Conservation (phyloP, 148 eudicot genomes). For the Silene conica region DNA sequence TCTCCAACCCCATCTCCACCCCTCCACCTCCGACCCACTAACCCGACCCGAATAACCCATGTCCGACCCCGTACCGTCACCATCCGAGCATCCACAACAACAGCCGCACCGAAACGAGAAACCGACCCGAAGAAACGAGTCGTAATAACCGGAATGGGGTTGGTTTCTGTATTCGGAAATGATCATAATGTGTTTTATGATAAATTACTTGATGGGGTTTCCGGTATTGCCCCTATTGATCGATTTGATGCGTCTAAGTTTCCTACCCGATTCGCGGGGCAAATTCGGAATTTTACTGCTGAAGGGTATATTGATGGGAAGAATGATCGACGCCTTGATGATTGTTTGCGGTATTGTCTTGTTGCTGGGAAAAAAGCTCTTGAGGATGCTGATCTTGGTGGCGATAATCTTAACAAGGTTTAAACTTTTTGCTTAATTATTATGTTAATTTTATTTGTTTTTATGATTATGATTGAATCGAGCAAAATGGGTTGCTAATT, state of each 20-base stretch:
- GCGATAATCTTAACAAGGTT: constrained; percentile 52
- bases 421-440: no score
- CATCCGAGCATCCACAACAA: constrained; percentile 23
- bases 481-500: no score
- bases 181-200: constrained; percentile 73
- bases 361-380: constrained; percentile 76
- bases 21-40: constrained; percentile 15
- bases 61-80: constrained; percentile 26
- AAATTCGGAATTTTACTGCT: constrained; percentile 51
- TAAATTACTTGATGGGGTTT: constrained; percentile 71
- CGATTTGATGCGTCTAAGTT: constrained; percentile 87
- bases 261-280: constrained; percentile 70
- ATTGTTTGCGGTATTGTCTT: constrained; percentile 57
- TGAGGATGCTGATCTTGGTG: constrained; percentile 51
- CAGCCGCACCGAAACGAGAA: constrained; percentile 60
- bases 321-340: constrained; percentile 60
- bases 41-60: constrained; percentile 4
- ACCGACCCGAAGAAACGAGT: constrained; percentile 91
- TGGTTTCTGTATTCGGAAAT: constrained; percentile 88
- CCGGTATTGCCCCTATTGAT: constrained; percentile 67
- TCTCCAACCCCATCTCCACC: constrained; percentile 10
- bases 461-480: no score
- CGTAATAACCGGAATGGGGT: constrained; percentile 85
- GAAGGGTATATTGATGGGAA: constrained; percentile 68
- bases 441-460: background rate